These are phyloP conservation scores for Kwoniella dendrophila DNA, from an alignment of 768 basidiomycete genomes.

Conservation along the genomic window DNA sequence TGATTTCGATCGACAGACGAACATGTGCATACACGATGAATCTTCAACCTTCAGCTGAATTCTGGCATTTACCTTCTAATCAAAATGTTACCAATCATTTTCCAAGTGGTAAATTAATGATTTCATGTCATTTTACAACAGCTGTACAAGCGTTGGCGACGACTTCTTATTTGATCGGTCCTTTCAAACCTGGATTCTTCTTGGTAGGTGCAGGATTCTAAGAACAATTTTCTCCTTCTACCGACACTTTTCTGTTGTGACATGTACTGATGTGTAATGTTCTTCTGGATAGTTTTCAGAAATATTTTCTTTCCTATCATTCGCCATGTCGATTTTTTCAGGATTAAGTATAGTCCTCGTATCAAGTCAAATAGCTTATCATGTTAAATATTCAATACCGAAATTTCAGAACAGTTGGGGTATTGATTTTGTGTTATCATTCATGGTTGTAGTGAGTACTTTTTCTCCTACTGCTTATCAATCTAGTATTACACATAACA, in stretches of 20 bases:
- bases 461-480: too few species aligned
- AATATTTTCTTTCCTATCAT: background rate
- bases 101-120: background rate
- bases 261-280: background rate
- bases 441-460: background rate
- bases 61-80: background rate
- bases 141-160: background rate
- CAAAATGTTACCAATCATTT: slow-evolving; percentile 8
- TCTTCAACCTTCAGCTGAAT: background rate
- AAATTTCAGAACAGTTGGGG: background rate
- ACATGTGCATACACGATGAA: background rate
- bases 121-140: background rate
- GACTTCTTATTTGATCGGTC: background rate
- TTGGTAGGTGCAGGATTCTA: background rate
- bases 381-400: background rate
- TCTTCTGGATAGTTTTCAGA: background rate
- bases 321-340: background rate
- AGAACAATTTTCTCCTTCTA: background rate
- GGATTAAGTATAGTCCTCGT: background rate
- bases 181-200: background rate
- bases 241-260: background rate
- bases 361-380: background rate
- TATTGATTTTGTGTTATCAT: background rate
- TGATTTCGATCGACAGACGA: background rate
- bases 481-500: too few species aligned